Evolutionary conservation across 768 basidiomycete genomes (phyloP), one percentile per base, ranked within the genome.

Genomic region (Brasilioporus rufonigricans): DNA sequence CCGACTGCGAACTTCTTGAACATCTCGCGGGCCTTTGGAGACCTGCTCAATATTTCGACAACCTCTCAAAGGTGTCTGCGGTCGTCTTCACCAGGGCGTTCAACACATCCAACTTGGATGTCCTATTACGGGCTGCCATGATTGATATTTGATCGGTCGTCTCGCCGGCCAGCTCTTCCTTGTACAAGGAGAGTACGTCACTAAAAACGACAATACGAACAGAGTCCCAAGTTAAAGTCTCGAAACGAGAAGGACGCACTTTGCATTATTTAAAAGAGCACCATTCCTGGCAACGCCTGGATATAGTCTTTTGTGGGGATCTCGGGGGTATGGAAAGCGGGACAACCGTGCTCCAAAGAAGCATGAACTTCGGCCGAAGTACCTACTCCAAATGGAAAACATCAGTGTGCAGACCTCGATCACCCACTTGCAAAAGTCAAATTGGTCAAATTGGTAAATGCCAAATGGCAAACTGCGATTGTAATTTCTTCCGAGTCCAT

Each of bases 131-230:
- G 10, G 51, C 52, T 1, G 73, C 73, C 1, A 70, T 45, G 13
- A 65, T 43, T 0, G 74, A 69, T 23, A 76, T 56, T 23, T 60
- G 67, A 48, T 74, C 74, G 41, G 60, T 58, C 5, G 53, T 50
- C 47, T 76, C 75, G 5, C 66, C 71, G 0, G 41, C 31, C 40
- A 44, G 23, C 16, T 44, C 50, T 26, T 35, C 50, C 50, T 44
- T 44, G 50, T 51, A 51, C 8, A 51, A 44, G 23, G 32, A 51
- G 23, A 51, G 14, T 13, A 44, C 11, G 11, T 51, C 41, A 40
- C 65, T 74, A 13, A 31, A 60, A n/a, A n/a, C n/a, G n/a, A 5
- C 38, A 3, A n/a, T 10, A 32, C 3, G 33, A 5, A 23, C 24
- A 38, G 33, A 11, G 23, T 19, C 9, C 16, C 14, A 26, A 7